Base-by-base conservation (phyloP, 495 filamentous ascomycete genomes). In the Hypoxylon fragiforme region DNA sequence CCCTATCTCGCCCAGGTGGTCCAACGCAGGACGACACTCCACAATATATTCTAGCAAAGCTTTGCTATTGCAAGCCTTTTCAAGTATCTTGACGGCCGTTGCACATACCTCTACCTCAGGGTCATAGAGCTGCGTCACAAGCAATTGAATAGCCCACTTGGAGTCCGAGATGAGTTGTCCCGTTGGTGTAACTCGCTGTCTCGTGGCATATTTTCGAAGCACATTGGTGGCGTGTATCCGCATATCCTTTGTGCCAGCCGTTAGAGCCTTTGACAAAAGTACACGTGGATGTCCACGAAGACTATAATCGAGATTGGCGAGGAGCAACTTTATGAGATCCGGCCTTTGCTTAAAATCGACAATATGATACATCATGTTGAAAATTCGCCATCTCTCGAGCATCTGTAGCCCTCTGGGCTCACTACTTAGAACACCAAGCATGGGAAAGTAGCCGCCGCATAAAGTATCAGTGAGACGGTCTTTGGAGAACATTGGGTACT, bases 361-460 rank as follows among this genome's bases (percentile, higher is more conserved):
- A 62, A 98, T 94, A 65, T 97, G 92, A 67, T 98, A 98, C 76
- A 96, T 92, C 90, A 97, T 97, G 69, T 97, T 97, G 66, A 96
- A 86, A 78, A 97, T 92, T 54, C 89, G 89, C 91, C 92, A 97
- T 56, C 90, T 79, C 64, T 96, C 92, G 69, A 98, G 85, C 82
- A 97, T 96, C 57, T 84, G 80, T 20, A 97, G 78, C 0, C 94
- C 94, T 50, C 84, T 88, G 0, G 77, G 70, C 67, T 96, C 90
- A 35, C 84, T 85, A 65, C 87, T 96, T 51, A 98, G 67, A 11
- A 85, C 84, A 9, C 94, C 94, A 6, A 98, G 74, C 74, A 98
- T 88, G 13, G 90, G 83, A 72, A 98, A 97, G 63, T 98, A 98
- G 3, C 95, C 94, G 26, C 88, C 85, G 46, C 87, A 90, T 18